Base-by-base conservation (phyloP, 345 rosid genomes). In the Gossypium thurberi region DNA sequence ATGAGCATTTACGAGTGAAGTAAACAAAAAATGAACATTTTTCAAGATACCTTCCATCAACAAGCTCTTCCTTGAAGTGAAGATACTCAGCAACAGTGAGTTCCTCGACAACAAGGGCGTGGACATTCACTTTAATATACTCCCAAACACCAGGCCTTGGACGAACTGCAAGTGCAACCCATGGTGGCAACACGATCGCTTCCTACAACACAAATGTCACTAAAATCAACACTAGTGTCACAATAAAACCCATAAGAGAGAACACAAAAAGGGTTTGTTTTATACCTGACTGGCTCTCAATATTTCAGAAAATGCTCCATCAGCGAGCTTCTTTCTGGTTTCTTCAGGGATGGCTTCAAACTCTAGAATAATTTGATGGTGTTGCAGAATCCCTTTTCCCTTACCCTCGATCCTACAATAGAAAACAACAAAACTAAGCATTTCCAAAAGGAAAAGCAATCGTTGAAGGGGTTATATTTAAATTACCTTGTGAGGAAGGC, bases 101-200 rank as follows among this genome's bases (percentile, higher is more conserved):
- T 85, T 92, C 98, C 83, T 95, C 98, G 15, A 91, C 90, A 4
- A 85, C 86, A 18, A 95, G 96, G 15, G 88, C 94, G 50, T 92
- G 93, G 53, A 89, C 81, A 75, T 94, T 85, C 72, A 91, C 92
- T 73, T 92, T 84, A 33, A 94, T 58, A 81, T 94, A 87, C 52
- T 94, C 97, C 98, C 98, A 91, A 10, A 94, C 98, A 77, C 98
- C 98, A 64, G 97, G 98, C 75, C 97, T 90, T 42, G 97, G 97
- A 18, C 98, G 90, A 67, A 94, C 90, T n/a, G 97, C 98, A 51
- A 94, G 86, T 18, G 93, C 97, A 53, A 94, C 88, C 96, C 94
- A 89, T 6, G 98, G 98, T 23, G 97, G 90, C 71, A 80, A 75
- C 73, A 91, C 91, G 17, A 94, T 87, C 13, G 97, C 97, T 91